Percentiles rank a stretch among this genome's conserved stretches.
These are phyloP conservation scores for Myriangium duriaei DNA, from an alignment of 2,329 filamentous ascomycete genomes.

Conservation along the genomic window DNA sequence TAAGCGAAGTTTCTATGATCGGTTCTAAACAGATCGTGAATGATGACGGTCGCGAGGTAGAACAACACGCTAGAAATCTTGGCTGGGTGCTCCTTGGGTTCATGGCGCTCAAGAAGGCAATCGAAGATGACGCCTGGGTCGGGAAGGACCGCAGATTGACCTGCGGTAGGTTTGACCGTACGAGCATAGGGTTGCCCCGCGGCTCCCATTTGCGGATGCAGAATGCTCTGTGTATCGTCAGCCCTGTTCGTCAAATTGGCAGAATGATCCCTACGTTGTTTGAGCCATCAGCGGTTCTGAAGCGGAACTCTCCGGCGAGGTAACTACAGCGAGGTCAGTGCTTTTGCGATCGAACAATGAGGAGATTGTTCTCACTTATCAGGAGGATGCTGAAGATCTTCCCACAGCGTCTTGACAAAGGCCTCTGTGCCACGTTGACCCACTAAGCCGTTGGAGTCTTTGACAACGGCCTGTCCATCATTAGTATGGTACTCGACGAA, in stretches of 20 bases:
- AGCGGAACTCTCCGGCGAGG: constrained; percentile 33
- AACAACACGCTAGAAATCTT: constrained; percentile 65
- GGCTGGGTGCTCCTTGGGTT: constrained; percentile 54
- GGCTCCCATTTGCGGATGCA: constrained; percentile 50
- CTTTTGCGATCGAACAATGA: too few relatives aligned
- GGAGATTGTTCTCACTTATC: constrained; percentile 21
- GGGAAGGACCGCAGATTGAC: constrained; percentile 48
- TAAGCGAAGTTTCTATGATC: constrained; percentile 49
- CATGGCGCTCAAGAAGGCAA: constrained; percentile 49
- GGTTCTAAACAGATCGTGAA: constrained; percentile 52
- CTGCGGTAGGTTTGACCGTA: constrained; percentile 45
- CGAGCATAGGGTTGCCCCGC: constrained; percentile 58
- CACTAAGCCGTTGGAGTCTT: constrained; percentile 29
- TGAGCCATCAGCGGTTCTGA: constrained; percentile 37
- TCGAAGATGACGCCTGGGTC: constrained; percentile 58
- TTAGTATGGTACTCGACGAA: constrained; percentile 5
- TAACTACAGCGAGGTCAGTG: constrained; percentile 15
- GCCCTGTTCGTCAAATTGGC: background rate
- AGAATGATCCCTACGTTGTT: constrained; percentile 24
- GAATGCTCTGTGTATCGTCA: constrained; percentile 39
- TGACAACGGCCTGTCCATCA: constrained; percentile 24
- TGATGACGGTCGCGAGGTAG: constrained; percentile 58
- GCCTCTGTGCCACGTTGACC: constrained; percentile 29
- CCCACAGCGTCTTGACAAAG: constrained; percentile 36
- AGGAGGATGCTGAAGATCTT: constrained; percentile 37